phyloP scores from a whole-genome alignment of 148 eudicot genomes.

The Cornus kousa region DNA sequence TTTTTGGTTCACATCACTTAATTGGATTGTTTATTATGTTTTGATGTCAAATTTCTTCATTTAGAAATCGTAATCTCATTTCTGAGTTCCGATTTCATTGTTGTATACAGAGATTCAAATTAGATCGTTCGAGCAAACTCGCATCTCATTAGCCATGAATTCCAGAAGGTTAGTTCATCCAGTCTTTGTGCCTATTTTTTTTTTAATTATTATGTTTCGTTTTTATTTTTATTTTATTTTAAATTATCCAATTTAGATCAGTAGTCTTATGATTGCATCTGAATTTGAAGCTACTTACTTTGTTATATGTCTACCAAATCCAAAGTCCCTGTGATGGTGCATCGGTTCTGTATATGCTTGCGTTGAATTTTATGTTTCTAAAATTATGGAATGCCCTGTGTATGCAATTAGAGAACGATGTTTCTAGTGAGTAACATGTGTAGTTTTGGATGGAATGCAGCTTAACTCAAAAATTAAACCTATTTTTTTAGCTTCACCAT shows the following conservation, averaged over 20 bases:
- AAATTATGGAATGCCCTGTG: no score
- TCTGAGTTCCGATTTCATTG: not conserved
- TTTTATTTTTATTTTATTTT: not conserved
- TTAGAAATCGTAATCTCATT: not conserved
- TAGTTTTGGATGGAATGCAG: no score
- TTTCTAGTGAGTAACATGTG: no score
- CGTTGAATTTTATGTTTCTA: no score
- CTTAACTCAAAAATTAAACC: no score
- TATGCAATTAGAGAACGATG: no score
- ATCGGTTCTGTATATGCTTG: no score
- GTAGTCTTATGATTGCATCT: not conserved
- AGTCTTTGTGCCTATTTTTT: not conserved
- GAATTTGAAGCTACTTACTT: no score
- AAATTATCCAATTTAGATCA: not conserved
- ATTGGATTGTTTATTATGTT: not conserved
- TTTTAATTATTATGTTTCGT: not conserved
- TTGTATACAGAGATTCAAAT: not conserved
- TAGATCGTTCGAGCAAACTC: not conserved
- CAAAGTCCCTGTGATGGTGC: no score
- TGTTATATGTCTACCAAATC: no score
- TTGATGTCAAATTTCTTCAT: not conserved
- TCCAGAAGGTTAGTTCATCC: slow-evolving; percentile 45
- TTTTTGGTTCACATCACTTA: not conserved
- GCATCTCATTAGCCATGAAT: slow-evolving; percentile 35
- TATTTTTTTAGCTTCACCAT: no score